Evolutionary conservation across 2,329 filamentous ascomycete species (phyloP).

Genomic region (Curvularia lunata): DNA sequence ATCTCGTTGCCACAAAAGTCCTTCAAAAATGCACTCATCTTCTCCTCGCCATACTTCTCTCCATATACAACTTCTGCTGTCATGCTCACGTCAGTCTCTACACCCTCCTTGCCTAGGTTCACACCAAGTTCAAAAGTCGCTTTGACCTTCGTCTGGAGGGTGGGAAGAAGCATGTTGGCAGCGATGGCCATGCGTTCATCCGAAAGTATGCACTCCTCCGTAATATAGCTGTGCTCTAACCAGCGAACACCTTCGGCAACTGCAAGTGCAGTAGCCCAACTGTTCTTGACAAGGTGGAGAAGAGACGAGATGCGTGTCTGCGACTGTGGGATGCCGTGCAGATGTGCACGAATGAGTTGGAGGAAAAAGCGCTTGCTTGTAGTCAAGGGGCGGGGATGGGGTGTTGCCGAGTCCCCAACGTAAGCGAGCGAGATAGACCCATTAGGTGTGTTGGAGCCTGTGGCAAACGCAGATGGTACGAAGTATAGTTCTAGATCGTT

Average conservation of each 20-base stretch:
- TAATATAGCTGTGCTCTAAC: slow-evolving; percentile 69
- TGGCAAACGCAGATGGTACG: slow-evolving; percentile 67
- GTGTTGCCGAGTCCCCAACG: slow-evolving; percentile 64
- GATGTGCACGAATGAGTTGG: slow-evolving; percentile 71
- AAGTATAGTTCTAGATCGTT: slow-evolving; percentile 77
- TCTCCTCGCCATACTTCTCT: slow-evolving; percentile 75
- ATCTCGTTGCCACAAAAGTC: slow-evolving; percentile 55
- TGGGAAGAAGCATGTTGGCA: slow-evolving; percentile 66
- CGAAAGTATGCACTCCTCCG: slow-evolving; percentile 66
- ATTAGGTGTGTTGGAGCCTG: slow-evolving; percentile 50
- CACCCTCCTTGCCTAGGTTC: slow-evolving; percentile 52
- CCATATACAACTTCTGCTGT: slow-evolving; percentile 74
- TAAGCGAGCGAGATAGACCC: slow-evolving; percentile 72
- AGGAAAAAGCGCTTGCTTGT: slow-evolving; percentile 77
- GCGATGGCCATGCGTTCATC: slow-evolving; percentile 70
- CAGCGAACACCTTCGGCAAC: slow-evolving; percentile 67
- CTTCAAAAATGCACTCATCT: slow-evolving; percentile 74
- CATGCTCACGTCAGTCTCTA: slow-evolving; percentile 63
- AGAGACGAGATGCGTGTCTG: slow-evolving; percentile 64
- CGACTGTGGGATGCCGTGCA: slow-evolving; percentile 67
- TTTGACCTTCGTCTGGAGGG: slow-evolving; percentile 72
- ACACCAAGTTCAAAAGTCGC: slow-evolving; percentile 63
- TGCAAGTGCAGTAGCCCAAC: slow-evolving; percentile 69
- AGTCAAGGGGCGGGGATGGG: slow-evolving; percentile 62
- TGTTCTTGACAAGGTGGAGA: slow-evolving; percentile 63